These are phyloP conservation scores for Fusarium scirpi DNA, from an alignment of 2,329 filamentous ascomycete genomes.

Conservation along the genomic window DNA sequence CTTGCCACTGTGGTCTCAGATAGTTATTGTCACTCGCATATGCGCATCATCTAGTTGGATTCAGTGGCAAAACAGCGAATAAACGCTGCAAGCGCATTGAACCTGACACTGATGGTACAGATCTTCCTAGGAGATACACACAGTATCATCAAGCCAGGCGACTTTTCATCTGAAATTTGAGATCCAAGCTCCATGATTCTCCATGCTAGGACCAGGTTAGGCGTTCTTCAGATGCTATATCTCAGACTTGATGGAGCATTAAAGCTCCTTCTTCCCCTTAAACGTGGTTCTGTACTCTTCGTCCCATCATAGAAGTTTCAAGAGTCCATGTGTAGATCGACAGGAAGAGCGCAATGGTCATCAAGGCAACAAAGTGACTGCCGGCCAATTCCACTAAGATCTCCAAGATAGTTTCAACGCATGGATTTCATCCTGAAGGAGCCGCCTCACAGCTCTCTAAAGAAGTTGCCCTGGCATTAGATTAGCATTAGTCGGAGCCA, in stretches of 20 bases:
- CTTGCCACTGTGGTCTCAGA: neutral
- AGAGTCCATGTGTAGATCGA: neutral
- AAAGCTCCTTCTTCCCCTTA: neutral
- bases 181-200: neutral
- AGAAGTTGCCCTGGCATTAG: conserved; percentile 1
- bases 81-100: neutral
- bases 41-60: neutral
- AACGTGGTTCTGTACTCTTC: neutral
- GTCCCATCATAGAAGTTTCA: neutral
- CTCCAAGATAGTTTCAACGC: neutral
- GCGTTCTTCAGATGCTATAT: neutral
- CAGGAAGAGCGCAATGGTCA: neutral
- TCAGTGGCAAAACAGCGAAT: neutral
- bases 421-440: conserved; percentile 3
- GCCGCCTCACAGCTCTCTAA: neutral
- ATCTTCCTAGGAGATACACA: neutral
- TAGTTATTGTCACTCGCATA: neutral
- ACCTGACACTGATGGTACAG: neutral
- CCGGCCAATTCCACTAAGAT: neutral
- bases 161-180: neutral
- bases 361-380: neutral
- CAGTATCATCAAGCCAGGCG: neutral
- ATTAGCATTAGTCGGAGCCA: neutral
- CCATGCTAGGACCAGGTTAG: neutral
- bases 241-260: neutral